These are phyloP conservation scores for Petunia hybrid DNA, from an alignment of 305 asterid genomes.

Conservation along the genomic window DNA sequence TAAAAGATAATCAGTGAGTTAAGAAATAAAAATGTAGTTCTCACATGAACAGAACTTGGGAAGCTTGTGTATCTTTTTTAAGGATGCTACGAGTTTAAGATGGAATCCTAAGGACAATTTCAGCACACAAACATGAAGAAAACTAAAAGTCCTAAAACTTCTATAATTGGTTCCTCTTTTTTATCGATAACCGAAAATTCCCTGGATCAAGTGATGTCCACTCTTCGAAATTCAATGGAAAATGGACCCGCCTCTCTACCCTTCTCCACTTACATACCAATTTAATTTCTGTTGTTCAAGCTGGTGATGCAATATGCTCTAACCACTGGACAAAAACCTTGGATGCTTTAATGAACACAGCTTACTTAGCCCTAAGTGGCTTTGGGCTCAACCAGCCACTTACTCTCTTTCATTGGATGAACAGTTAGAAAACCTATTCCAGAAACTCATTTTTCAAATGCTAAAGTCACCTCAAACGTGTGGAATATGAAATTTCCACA, in stretches of 20 bases:
- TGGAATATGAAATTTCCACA: slow-evolving; percentile 17
- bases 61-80: neutral
- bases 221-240: no score
- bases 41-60: neutral
- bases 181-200: no score
- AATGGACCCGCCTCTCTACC: no score
- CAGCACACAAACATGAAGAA: neutral
- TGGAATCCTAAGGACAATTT: neutral
- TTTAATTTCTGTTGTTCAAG: no score
- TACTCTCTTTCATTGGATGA: neutral
- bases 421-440: neutral
- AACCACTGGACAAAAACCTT: no score
- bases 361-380: neutral
- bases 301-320: no score
- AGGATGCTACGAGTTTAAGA: neutral
- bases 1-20: neutral
- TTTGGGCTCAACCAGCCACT: neutral
- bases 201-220: no score
- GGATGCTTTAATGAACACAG: neutral
- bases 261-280: no score
- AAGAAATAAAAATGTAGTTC: slow-evolving; percentile 2
- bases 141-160: neutral
- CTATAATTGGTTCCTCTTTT: no score
- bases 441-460: neutral
- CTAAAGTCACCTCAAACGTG: neutral